phyloP scores from a whole-genome alignment of 2,329 filamentous ascomycete genomes.

The Cryphonectria carpinicola region DNA sequence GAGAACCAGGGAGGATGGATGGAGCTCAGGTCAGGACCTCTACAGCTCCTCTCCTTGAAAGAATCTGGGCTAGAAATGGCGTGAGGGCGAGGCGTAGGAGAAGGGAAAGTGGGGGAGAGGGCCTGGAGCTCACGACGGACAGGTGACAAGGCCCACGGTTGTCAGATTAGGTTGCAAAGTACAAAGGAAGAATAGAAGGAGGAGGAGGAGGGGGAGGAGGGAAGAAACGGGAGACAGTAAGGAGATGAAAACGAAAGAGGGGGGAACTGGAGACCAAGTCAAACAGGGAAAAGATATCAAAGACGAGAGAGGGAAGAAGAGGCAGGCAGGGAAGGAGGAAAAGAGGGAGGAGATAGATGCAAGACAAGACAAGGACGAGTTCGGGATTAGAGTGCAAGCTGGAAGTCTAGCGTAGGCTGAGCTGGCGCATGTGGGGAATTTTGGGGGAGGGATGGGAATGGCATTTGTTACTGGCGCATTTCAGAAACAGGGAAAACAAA shows the following conservation, averaged over 20 bases:
- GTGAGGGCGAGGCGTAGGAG: neutral
- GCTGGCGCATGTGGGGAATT: conserved; percentile 19
- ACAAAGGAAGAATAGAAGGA: neutral
- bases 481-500: conserved; percentile 21
- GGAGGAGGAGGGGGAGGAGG: neutral
- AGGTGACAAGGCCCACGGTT: neutral
- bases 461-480: conserved; percentile 18
- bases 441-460: conserved; percentile 12
- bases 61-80: neutral
- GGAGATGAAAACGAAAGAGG: neutral
- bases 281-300: neutral
- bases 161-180: neutral
- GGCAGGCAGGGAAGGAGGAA: conserved; percentile 6
- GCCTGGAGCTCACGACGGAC: neutral
- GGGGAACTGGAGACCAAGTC: conserved; percentile 11
- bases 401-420: conserved; percentile 6
- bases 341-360: neutral
- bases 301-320: neutral
- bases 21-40: neutral
- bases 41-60: neutral
- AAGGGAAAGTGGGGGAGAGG: neutral
- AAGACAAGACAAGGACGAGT: neutral
- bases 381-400: conserved; percentile 5
- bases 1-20: neutral
- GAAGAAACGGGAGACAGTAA: neutral